Evolutionary conservation across 106 monocot species (phyloP).

Genomic region (Hemerocallis citrina): DNA sequence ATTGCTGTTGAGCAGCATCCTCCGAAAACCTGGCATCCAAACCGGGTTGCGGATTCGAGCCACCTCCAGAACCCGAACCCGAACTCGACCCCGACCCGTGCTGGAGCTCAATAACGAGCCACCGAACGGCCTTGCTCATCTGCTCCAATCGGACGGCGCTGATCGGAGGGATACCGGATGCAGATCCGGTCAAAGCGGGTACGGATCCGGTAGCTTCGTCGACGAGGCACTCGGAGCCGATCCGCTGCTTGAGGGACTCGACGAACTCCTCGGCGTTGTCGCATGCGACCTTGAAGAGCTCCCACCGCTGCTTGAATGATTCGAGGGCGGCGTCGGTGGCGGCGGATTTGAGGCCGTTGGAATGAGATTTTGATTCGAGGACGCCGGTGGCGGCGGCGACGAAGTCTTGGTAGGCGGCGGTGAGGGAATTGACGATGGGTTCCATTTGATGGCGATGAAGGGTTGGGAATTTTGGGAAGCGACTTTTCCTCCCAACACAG

Average conservation of each 20-base stretch:
- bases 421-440: slow-evolving; percentile 13
- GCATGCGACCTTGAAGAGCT: slow-evolving; percentile 58
- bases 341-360: slow-evolving; percentile 22
- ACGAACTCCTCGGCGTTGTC: slow-evolving; percentile 62
- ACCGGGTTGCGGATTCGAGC: slow-evolving; percentile 22
- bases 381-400: slow-evolving; percentile 23
- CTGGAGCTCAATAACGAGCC: slow-evolving; percentile 96
- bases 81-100: slow-evolving; percentile 41
- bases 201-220: slow-evolving; percentile 56
- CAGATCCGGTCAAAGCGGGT: slow-evolving; percentile 12
- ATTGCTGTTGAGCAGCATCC: slow-evolving; percentile 58
- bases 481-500: no score
- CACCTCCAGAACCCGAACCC: slow-evolving; percentile 6
- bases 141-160: slow-evolving; percentile 94
- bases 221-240: slow-evolving; percentile 62
- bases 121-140: slow-evolving; percentile 98
- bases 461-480: no score
- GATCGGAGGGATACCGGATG: slow-evolving; percentile 66
- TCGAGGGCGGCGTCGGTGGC: slow-evolving; percentile 44
- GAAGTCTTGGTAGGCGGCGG: slow-evolving; percentile 19
- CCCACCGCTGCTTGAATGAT: slow-evolving; percentile 54
- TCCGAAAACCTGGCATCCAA: slow-evolving; percentile 75
- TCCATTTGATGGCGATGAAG: slow-evolving; percentile 21
- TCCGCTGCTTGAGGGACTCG: slow-evolving; percentile 53
- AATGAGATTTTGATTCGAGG: slow-evolving; percentile 23